Percentiles rank a stretch among this genome's conserved stretches.
phyloP scores from a whole-genome alignment of 2,329 filamentous ascomycete genomes.

The Cercospora canescens region DNA sequence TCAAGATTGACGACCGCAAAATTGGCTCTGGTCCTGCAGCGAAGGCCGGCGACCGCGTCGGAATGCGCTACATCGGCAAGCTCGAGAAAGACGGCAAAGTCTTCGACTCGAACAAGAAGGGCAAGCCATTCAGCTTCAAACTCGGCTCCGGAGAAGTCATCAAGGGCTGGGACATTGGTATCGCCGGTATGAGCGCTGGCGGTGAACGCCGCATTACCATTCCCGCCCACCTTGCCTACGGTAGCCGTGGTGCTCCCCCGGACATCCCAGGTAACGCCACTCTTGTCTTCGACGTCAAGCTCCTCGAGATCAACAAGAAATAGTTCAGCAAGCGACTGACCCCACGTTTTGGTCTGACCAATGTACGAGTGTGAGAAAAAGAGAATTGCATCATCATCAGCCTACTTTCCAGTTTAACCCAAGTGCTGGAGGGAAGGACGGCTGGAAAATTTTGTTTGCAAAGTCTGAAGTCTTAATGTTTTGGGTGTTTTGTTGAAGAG shows the following conservation, averaged over 20 bases:
- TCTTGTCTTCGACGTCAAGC: conserved; percentile 77
- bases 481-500: conserved; percentile 10
- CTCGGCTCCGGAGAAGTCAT: conserved; percentile 94
- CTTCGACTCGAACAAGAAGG: conserved; percentile 98
- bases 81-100: conserved; percentile 83
- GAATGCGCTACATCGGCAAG: conserved; percentile 98
- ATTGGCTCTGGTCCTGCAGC: conserved; percentile 77
- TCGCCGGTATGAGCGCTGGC: conserved; percentile 88
- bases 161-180: conserved; percentile 96
- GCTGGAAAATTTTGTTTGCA: conserved; percentile 14
- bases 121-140: conserved; percentile 96
- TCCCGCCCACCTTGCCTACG: conserved; percentile 84
- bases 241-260: conserved; percentile 70
- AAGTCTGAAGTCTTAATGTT: conserved; percentile 1
- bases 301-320: conserved; percentile 45
- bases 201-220: conserved; percentile 92
- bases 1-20: conserved; percentile 96
- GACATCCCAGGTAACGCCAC: conserved; percentile 91
- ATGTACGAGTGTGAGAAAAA: background rate
- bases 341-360: background rate
- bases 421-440: conserved; percentile 42
- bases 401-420: conserved; percentile 34
- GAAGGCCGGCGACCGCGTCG: conserved; percentile 87
- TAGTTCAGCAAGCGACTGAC: background rate
- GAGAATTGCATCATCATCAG: conserved; percentile 16